A percentile compares a stretch with the other conserved stretches of the same genome.
Conservation (phyloP, 768 basidiomycete species). For the Chalciporus sphaerocephalus region DNA sequence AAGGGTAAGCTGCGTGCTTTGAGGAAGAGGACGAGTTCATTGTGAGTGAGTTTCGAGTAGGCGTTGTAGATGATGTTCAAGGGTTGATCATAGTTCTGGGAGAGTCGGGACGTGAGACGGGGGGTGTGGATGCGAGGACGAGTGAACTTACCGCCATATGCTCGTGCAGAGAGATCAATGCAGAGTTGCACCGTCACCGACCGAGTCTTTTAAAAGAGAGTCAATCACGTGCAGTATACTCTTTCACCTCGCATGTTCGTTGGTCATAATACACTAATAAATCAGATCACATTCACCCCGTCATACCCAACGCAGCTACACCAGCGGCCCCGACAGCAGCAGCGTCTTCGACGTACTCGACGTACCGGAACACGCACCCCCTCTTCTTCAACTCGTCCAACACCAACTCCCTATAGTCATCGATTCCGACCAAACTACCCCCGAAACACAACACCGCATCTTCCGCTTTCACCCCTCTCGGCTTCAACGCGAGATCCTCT, state of each 20-base stretch:
- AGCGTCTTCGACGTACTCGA: conserved; percentile 67
- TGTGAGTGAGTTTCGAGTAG: conserved; percentile 60
- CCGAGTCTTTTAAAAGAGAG: too few relatives aligned
- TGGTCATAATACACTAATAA: background rate
- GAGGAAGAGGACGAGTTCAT: conserved; percentile 73
- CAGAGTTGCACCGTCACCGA: too few relatives aligned
- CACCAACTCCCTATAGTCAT: conserved; percentile 51
- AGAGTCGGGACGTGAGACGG: conserved; percentile 9
- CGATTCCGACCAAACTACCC: conserved; percentile 68
- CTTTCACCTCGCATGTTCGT: too few relatives aligned
- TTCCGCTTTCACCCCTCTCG: conserved; percentile 44
- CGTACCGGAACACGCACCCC: conserved; percentile 62
- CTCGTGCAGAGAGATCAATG: too few relatives aligned
- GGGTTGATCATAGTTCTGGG: conserved; percentile 26
- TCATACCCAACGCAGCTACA: conserved; percentile 34
- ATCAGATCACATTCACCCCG: background rate
- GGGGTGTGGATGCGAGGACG: background rate
- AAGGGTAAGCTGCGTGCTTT: conserved; percentile 67
- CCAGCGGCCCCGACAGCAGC: conserved; percentile 61
- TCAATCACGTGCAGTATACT: background rate
- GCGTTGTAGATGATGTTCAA: conserved; percentile 55
- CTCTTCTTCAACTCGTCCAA: conserved; percentile 51
- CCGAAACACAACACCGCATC: conserved; percentile 70
- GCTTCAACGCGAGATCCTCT: conserved; percentile 29
- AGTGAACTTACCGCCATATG: conserved; percentile 40